These are phyloP conservation scores for Babesia ovata DNA, from an alignment of 169 alveolate genomes.

Conservation along the genomic window DNA sequence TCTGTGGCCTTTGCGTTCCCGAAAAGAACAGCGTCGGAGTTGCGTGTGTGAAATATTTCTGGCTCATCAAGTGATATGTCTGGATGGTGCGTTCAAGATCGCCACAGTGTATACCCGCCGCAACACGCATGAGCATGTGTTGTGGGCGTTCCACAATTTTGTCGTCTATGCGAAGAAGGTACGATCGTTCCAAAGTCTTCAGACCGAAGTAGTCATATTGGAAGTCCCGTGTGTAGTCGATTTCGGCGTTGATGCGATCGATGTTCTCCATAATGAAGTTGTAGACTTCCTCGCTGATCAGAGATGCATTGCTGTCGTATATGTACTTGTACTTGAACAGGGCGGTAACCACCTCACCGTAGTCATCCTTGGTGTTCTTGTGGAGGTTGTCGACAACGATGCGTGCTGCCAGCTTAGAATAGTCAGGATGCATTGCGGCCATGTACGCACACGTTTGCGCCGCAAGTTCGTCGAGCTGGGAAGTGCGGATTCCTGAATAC, in stretches of 20 bases:
- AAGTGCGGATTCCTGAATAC: slow-evolving; percentile 91
- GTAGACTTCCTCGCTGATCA: slow-evolving; percentile 90
- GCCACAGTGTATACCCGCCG: slow-evolving; percentile 96
- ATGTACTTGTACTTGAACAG: slow-evolving; percentile 83
- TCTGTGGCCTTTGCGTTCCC: slow-evolving; percentile 95
- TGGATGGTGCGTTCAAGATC: slow-evolving; percentile 91
- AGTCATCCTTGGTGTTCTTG: slow-evolving; percentile 90
- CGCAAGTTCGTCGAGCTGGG: slow-evolving; percentile 93
- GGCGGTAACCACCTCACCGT: slow-evolving; percentile 81
- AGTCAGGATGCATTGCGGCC: slow-evolving; percentile 98
- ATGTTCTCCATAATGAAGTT: slow-evolving; percentile 85
- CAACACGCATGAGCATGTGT: slow-evolving; percentile 96
- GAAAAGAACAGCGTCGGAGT: slow-evolving; percentile 98
- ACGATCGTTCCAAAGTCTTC: slow-evolving; percentile 95
- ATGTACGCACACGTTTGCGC: slow-evolving; percentile 99
- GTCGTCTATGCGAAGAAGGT: slow-evolving; percentile 87
- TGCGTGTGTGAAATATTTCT: slow-evolving; percentile 96
- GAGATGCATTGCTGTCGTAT: slow-evolving; percentile 90
- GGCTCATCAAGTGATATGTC: slow-evolving; percentile 94
- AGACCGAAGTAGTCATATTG: slow-evolving; percentile 97
- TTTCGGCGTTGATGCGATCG: slow-evolving; percentile 86
- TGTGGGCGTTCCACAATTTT: slow-evolving; percentile 97
- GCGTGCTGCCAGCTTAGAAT: slow-evolving; percentile 96
- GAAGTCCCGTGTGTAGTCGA: slow-evolving; percentile 92
- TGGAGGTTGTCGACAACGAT: slow-evolving; percentile 95